phyloP scores from a whole-genome alignment of 2,329 filamentous ascomycete species.

The Beauveria bassiana region DNA sequence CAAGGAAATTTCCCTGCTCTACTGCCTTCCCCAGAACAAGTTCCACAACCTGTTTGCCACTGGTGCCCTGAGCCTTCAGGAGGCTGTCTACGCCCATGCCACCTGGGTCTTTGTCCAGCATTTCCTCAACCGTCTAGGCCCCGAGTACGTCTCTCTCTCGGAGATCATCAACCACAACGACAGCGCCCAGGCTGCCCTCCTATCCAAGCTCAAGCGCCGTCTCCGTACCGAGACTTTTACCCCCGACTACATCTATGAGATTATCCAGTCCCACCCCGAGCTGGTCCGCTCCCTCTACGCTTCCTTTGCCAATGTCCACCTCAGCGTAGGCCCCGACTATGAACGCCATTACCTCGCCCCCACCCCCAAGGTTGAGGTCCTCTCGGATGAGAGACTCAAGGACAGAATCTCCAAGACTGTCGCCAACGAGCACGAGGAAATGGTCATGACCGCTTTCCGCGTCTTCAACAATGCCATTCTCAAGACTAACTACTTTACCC shows the following conservation, averaged over 20 bases:
- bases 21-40: slow-evolving; percentile 96
- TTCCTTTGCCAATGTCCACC: slow-evolving; percentile 83
- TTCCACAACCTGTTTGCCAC: slow-evolving; percentile 84
- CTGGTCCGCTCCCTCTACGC: slow-evolving; percentile 85
- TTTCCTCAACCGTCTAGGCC: slow-evolving; percentile 89
- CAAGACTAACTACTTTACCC: slow-evolving; percentile 97
- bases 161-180: slow-evolving; percentile 75
- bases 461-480: slow-evolving; percentile 90
- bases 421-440: slow-evolving; percentile 88
- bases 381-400: slow-evolving; percentile 66
- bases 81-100: slow-evolving; percentile 95
- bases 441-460: slow-evolving; percentile 95
- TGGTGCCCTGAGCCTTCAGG: slow-evolving; percentile 83
- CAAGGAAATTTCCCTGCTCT: slow-evolving; percentile 93
- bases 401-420: slow-evolving; percentile 73
- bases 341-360: slow-evolving; percentile 45
- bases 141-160: slow-evolving; percentile 82
- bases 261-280: slow-evolving; percentile 83
- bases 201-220: slow-evolving; percentile 91
- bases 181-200: slow-evolving; percentile 74
- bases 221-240: slow-evolving; percentile 96
- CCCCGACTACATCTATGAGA: slow-evolving; percentile 94
- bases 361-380: slow-evolving; percentile 55
- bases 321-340: slow-evolving; percentile 43
- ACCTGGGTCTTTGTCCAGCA: slow-evolving; percentile 97